phyloP scores from a whole-genome alignment of 805 yeast species.

The Ogataea haglerorum region DNA sequence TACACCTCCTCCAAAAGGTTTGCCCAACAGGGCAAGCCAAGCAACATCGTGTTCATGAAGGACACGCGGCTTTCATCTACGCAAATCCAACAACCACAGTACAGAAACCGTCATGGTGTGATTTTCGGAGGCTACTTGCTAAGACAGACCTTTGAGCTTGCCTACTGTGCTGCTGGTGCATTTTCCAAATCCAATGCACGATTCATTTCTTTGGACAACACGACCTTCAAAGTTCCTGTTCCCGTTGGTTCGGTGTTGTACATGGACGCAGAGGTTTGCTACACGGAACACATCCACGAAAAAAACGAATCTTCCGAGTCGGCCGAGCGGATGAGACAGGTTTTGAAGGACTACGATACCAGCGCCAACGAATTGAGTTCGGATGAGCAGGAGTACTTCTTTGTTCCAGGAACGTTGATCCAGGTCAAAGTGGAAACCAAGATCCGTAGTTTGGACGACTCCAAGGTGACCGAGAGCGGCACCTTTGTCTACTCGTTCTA shows the following conservation, averaged over 20 bases:
- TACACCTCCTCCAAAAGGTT: constrained; percentile 55
- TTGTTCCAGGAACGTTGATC: constrained; percentile 79
- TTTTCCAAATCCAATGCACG: constrained; percentile 83
- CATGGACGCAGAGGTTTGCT: constrained; percentile 77
- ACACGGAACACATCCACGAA: constrained; percentile 73
- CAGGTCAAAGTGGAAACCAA: constrained; percentile 87
- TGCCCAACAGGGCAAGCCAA: constrained; percentile 39
- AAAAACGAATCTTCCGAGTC: constrained; percentile 27
- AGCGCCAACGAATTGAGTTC: constrained; percentile 53
- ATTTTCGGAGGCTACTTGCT: constrained; percentile 92
- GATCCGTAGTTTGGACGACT: constrained; percentile 56
- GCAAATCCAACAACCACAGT: constrained; percentile 93
- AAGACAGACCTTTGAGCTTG: constrained; percentile 90
- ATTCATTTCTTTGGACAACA: constrained; percentile 84
- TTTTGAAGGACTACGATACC: constrained; percentile 48
- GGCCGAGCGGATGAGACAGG: constrained; percentile 19
- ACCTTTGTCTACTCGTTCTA: constrained; percentile 86
- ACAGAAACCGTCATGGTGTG: constrained; percentile 92
- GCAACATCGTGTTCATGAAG: constrained; percentile 59
- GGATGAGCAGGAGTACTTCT: constrained; percentile 55
- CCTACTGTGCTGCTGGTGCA: constrained; percentile 89
- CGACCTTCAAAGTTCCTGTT: constrained; percentile 90
- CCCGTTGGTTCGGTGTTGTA: constrained; percentile 91
- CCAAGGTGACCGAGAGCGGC: constrained; percentile 68
- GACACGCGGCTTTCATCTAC: constrained; percentile 73